Evolutionary conservation across 768 basidiomycete species (phyloP).

Genomic region (Naematelia aurantialba): DNA sequence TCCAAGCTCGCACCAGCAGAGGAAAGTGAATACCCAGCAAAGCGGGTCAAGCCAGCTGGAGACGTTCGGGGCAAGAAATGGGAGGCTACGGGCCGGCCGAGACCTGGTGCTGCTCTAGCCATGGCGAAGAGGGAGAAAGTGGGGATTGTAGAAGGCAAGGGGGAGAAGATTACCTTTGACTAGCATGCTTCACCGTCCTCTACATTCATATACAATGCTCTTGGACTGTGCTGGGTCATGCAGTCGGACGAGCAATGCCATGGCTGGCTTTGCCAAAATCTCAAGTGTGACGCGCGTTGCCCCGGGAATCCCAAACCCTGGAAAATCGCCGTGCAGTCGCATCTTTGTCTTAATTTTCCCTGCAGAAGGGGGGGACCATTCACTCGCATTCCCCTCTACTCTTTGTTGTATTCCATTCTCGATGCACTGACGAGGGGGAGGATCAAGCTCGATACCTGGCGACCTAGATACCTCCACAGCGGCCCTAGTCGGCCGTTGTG

Average conservation of each 20-base stretch:
- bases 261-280: no score
- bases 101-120: constrained; percentile 53
- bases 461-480: neutral
- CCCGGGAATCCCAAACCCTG: neutral
- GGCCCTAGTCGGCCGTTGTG: neutral
- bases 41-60: constrained; percentile 14
- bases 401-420: neutral
- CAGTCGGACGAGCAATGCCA: no score
- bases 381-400: neutral
- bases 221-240: neutral
- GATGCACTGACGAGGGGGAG: neutral
- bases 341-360: no score
- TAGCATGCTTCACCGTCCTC: constrained; percentile 12
- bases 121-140: constrained; percentile 53
- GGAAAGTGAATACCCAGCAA: neutral
- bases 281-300: no score
- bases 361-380: no score
- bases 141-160: constrained; percentile 51
- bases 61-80: constrained; percentile 49
- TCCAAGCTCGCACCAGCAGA: neutral
- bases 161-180: constrained; percentile 53
- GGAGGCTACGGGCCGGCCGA: constrained; percentile 47
- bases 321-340: neutral
- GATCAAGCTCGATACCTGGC: neutral
- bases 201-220: no score